Conservation (phyloP, 768 basidiomycete genomes). For the Leccinum obscurum region DNA sequence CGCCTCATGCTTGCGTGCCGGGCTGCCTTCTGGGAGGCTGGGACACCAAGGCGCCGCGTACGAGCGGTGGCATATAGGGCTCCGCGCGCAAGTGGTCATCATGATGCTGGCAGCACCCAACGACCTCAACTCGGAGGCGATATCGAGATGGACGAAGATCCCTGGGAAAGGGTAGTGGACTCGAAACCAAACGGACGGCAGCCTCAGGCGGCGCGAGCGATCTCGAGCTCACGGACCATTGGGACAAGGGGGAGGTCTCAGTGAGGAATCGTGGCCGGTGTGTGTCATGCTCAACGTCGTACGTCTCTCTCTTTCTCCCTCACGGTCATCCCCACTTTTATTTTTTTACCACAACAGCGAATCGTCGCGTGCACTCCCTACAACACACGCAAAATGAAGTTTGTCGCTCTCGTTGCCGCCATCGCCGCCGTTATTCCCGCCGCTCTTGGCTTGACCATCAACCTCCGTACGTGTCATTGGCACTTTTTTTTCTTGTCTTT, state of each 20-base stretch:
- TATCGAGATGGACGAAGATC: constrained; percentile 46
- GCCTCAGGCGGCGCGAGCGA: constrained; percentile 53
- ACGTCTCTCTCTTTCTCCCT: constrained; percentile 26
- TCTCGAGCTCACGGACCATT: constrained; percentile 44
- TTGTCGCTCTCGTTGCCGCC: constrained; percentile 30
- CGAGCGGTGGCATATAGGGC: constrained; percentile 69
- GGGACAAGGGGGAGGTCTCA: too few species aligned
- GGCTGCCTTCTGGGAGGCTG: constrained; percentile 69
- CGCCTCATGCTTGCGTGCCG: constrained; percentile 77
- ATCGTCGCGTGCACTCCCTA: constrained; percentile 21
- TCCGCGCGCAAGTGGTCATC: constrained; percentile 28
- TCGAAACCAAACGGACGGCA: constrained; percentile 50
- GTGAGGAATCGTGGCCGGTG: too few species aligned
- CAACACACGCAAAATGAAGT: constrained; percentile 36
- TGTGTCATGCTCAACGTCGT: constrained; percentile 73
- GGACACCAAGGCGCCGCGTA: constrained; percentile 75
- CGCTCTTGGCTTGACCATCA: constrained; percentile 52
- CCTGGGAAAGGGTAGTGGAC: constrained; percentile 48
- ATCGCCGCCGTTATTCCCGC: constrained; percentile 34
- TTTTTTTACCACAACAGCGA: constrained; percentile 4
- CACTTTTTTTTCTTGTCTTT: neutral
- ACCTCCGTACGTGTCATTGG: constrained; percentile 56
- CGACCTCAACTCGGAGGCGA: constrained; percentile 23
- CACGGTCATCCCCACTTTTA: neutral
- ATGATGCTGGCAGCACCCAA: too few species aligned